Base-by-base conservation (phyloP, 2,329 filamentous ascomycete species). In the Parafenestella ontariensis region DNA sequence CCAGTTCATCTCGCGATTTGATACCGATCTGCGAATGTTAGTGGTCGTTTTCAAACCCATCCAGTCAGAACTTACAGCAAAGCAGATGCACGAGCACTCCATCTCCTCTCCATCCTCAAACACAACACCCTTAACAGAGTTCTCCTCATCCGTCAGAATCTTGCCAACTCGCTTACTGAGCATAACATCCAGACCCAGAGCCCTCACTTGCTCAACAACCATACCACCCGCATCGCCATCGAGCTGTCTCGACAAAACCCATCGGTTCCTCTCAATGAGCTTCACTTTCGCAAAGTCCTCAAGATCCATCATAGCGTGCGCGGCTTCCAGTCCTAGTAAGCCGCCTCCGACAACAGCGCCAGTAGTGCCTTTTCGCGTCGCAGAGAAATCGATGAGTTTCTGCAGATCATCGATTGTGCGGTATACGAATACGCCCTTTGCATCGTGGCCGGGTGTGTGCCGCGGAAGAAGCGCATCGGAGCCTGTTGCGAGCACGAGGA, bases 251-350 rank as follows among this genome's bases (percentile, higher is more conserved):
- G 89, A 91, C 39, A 96, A 75, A 0, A 96, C 88, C 90, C 91
- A 96, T 63, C 84, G 78, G 68, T 92, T 94, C 47, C 91, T 83
- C 75, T 96, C 93, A 46, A 96, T 86, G 8, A 96, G 79, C 62
- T 87, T 90, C 46, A 96, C 89, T 52, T 86, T 85, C 11, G 83
- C 81, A 69, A 89, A 96, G 46, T 87, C 85, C 64, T 90, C 83
- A 8, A 96, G 79, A 69, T 96, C 92, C 79, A 93, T 88, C 90
- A 96, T 92, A 1, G 92, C 92, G 68, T 96, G 95, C 29, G 91
- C 92, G 2, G 92, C 92, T 77, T 96, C 92, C 0, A 97, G 83
- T 0, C 92, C 92, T 0, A 96, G 82, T 21, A 97, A 76, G 0
- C 92, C 92, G 47, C 92, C 92, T 21, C 92, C 92, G 3, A 96